Evolutionary conservation across 345 rosid species (phyloP), one percentile per base, ranked within the genome.

Genomic region (Iberis pinnata): DNA sequence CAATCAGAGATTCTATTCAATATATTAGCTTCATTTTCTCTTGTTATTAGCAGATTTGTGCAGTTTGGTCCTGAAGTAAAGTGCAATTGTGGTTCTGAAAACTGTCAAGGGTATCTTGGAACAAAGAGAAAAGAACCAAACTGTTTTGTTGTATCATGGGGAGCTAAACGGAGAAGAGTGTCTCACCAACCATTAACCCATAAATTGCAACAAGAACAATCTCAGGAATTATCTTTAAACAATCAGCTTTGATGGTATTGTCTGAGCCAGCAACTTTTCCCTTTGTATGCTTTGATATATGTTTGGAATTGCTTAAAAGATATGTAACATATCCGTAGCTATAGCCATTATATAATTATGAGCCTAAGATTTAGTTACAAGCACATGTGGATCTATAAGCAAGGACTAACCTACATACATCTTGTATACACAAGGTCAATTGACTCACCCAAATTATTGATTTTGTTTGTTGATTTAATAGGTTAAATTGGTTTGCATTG

Each of bases 61-160:
- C 94, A 84, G 71, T 89, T 86, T 64, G 97, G 97, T 53, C 79
- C 90, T 4, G 97, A 89, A 65, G 97, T 80, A 60, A 76, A 64
- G 73, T 89, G 97, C 63, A 57, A 76, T n/a, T 89, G 97, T 53
- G 89, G 96, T 10, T 80, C 96, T 18, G 20, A 70, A 20, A 78
- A 78, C 40, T 89, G 94, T 62, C 94, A 86, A 37, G 96, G 94
- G 17, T 79, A 64, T 64, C 88, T 89, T 4, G 96, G 95, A 43
- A 75, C 75, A 55, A 84, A 78, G 71, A 80, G 53, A 60, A 89
- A 86, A 75, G 68, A 81, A 11, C 52, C 64, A 32, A 78, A 60
- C 56, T 19, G 47, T 35, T 38, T 78, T 44, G 76, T 74, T 49
- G 56, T 76, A 7, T 65, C 80, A 72, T 90, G 98, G 98, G 98